These are phyloP conservation scores for Kuraishia molischiana DNA, from an alignment of 805 yeast species.

Conservation along the genomic window DNA sequence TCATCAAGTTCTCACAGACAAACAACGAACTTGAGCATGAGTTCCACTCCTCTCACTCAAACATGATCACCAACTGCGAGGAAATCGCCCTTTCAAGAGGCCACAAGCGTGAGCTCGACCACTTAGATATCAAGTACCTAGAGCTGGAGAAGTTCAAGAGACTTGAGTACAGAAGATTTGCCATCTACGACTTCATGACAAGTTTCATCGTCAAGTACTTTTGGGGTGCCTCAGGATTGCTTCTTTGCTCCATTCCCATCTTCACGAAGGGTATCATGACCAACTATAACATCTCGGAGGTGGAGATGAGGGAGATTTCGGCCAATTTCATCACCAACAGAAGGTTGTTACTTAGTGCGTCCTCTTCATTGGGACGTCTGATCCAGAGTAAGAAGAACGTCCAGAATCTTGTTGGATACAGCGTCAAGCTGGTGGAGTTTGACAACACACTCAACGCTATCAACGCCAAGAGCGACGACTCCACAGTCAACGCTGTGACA, in stretches of 20 bases:
- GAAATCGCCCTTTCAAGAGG: slow-evolving; percentile 84
- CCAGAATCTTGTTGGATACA: slow-evolving; percentile 77
- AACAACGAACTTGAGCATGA: slow-evolving; percentile 79
- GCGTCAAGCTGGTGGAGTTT: slow-evolving; percentile 63
- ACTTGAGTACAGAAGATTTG: slow-evolving; percentile 60
- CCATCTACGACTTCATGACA: slow-evolving; percentile 76
- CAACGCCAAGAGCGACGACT: slow-evolving; percentile 12
- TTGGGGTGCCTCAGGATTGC: slow-evolving; percentile 93
- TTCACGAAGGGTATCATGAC: slow-evolving; percentile 30
- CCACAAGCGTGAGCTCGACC: slow-evolving; percentile 66
- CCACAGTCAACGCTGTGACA: background rate
- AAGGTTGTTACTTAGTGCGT: slow-evolving; percentile 71
- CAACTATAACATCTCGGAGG: slow-evolving; percentile 35
- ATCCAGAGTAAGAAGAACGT: slow-evolving; percentile 78
- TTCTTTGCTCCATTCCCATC: slow-evolving; percentile 81
- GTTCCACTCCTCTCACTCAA: slow-evolving; percentile 74
- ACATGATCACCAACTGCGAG: slow-evolving; percentile 69
- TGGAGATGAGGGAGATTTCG: slow-evolving; percentile 30
- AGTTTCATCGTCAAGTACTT: slow-evolving; percentile 84
- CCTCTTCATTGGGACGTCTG: slow-evolving; percentile 81
- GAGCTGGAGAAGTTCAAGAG: slow-evolving; percentile 70
- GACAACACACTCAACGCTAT: slow-evolving; percentile 51
- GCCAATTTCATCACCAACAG: slow-evolving; percentile 88
- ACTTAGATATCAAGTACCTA: slow-evolving; percentile 72
- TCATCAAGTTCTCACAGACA: slow-evolving; percentile 68